Conservation (phyloP, 2,329 filamentous ascomycete species). For the Cladosporium sp. region DNA sequence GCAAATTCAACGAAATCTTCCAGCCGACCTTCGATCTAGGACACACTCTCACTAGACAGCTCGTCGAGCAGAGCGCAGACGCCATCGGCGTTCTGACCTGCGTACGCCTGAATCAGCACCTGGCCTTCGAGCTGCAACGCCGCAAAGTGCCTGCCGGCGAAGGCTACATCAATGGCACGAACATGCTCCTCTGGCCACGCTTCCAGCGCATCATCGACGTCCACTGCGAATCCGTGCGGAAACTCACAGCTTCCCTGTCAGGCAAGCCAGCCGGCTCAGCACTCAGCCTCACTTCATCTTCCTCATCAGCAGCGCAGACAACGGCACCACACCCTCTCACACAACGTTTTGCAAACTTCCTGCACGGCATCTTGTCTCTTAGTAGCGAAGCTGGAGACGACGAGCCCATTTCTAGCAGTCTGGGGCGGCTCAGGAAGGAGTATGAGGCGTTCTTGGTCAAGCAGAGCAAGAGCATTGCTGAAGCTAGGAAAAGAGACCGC, state of each 20-base stretch:
- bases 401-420: constrained; percentile 80
- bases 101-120: constrained; percentile 87
- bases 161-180: constrained; percentile 87
- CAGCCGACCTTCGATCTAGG: constrained; percentile 85
- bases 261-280: constrained; percentile 50
- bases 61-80: constrained; percentile 75
- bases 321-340: constrained; percentile 87
- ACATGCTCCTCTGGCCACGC: constrained; percentile 94
- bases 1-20: constrained; percentile 83
- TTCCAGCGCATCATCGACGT: constrained; percentile 92
- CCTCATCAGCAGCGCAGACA: constrained; percentile 59
- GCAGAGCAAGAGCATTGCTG: constrained; percentile 69
- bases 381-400: constrained; percentile 91
- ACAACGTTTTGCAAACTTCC: constrained; percentile 89
- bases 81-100: constrained; percentile 84
- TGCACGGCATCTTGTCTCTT: constrained; percentile 77
- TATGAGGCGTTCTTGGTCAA: constrained; percentile 79
- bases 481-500: constrained; percentile 74
- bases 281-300: constrained; percentile 49
- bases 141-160: constrained; percentile 86
- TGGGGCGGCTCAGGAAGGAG: constrained; percentile 72
- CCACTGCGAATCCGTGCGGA: constrained; percentile 82
- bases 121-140: constrained; percentile 89
- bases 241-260: constrained; percentile 45
- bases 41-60: constrained; percentile 67